Evolutionary conservation across 306 rosid species (phyloP).

Genomic region (Delonix regia): DNA sequence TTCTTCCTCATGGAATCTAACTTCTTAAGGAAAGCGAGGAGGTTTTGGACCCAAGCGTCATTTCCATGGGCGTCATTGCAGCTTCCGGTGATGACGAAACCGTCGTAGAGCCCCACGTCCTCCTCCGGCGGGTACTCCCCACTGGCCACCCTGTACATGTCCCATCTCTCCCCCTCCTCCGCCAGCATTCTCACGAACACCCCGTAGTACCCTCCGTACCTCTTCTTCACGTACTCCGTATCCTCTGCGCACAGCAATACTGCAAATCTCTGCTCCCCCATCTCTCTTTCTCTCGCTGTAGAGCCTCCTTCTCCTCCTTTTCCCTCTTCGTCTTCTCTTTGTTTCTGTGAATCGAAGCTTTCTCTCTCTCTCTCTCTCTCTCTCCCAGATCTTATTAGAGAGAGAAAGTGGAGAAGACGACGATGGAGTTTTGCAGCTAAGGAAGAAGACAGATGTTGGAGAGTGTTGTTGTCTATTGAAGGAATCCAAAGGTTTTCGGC

Average conservation of each 20-base stretch:
- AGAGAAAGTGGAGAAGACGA: constrained; percentile 29
- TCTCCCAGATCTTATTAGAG: constrained; percentile 26
- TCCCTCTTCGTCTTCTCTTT: background rate
- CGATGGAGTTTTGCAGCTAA: background rate
- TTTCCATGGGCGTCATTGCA: constrained; percentile 81
- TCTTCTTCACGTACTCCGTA: constrained; percentile 72
- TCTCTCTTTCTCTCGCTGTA: background rate
- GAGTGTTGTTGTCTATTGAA: background rate
- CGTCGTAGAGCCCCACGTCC: constrained; percentile 58
- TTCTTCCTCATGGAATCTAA: constrained; percentile 65
- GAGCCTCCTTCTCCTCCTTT: background rate
- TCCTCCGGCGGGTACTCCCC: constrained; percentile 71
- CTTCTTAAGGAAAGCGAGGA: constrained; percentile 52
- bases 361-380: constrained; percentile 21
- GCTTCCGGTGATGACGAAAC: constrained; percentile 86
- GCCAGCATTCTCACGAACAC: constrained; percentile 76
- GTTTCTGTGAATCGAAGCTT: background rate
- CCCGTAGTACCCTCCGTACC: constrained; percentile 82
- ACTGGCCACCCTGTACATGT: constrained; percentile 59
- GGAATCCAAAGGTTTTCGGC: background rate
- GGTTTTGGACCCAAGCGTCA: constrained; percentile 72
- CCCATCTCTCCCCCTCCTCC: constrained; percentile 84
- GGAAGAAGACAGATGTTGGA: background rate
- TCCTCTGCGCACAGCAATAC: constrained; percentile 85
- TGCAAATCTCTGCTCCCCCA: constrained; percentile 49